A percentile compares a stretch with the other conserved stretches of the same genome.
Conservation (phyloP, 768 basidiomycete genomes). For the Amanita molliuscula region DNA sequence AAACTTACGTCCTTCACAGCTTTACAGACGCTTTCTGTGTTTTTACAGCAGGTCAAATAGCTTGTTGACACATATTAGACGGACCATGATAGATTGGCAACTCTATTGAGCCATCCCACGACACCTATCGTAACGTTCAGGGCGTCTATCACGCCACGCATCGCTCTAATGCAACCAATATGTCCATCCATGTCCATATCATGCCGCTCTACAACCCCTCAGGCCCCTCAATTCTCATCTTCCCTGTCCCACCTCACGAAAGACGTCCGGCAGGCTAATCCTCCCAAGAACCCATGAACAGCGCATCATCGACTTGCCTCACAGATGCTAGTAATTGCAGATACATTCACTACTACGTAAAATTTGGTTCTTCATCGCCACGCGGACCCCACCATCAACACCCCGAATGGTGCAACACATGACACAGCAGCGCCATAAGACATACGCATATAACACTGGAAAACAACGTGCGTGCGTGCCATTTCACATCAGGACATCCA, state of each 20-base stretch:
- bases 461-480: background rate
- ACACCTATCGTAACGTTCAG: background rate
- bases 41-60: background rate
- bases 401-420: background rate
- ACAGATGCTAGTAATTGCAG: background rate
- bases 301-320: background rate
- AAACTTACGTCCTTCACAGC: background rate
- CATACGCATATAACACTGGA: background rate
- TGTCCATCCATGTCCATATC: slow-evolving; percentile 5
- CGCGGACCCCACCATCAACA: background rate
- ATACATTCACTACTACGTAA: slow-evolving; percentile 4
- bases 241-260: slow-evolving; percentile 2
- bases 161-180: background rate
- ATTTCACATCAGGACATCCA: background rate
- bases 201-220: background rate
- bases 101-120: background rate
- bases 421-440: background rate
- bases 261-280: slow-evolving; percentile 1
- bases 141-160: slow-evolving; percentile 1
- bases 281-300: background rate
- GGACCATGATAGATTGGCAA: background rate
- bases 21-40: slow-evolving; percentile 1
- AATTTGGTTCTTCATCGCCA: background rate
- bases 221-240: background rate
- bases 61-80: background rate